These are phyloP conservation scores for Scedosporium dehoogii DNA, from an alignment of 2,329 filamentous ascomycete species.

Conservation along the genomic window DNA sequence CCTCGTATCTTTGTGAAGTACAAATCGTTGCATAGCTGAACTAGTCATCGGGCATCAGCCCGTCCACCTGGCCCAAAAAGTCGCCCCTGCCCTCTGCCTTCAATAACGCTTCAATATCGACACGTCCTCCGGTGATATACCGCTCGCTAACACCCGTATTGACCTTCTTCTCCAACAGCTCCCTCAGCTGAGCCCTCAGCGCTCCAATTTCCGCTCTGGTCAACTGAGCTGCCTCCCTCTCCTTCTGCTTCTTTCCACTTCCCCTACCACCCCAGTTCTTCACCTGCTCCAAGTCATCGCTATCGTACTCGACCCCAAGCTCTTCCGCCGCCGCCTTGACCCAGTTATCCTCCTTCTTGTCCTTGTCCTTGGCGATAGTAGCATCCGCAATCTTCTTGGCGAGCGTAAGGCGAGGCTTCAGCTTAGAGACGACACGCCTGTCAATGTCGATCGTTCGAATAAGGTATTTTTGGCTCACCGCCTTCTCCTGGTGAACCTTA, in stretches of 20 bases:
- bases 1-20: too few species aligned
- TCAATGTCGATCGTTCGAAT: slow-evolving; percentile 80
- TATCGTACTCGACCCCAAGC: slow-evolving; percentile 87
- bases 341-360: slow-evolving; percentile 74
- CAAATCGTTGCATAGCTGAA: not conserved
- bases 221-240: slow-evolving; percentile 56
- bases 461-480: slow-evolving; percentile 48
- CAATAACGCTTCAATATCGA: slow-evolving; percentile 69
- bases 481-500: slow-evolving; percentile 66
- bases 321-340: slow-evolving; percentile 79
- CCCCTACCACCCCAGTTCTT: slow-evolving; percentile 57
- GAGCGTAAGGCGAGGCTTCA: slow-evolving; percentile 68
- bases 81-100: slow-evolving; percentile 53
- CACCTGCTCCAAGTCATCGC: slow-evolving; percentile 73
- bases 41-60: slow-evolving; percentile 25
- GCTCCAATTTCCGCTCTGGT: slow-evolving; percentile 65
- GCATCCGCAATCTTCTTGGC: slow-evolving; percentile 85
- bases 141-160: slow-evolving; percentile 82
- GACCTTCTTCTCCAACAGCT: slow-evolving; percentile 60
- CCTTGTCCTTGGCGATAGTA: slow-evolving; percentile 76
- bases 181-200: slow-evolving; percentile 62
- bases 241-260: slow-evolving; percentile 62
- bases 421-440: slow-evolving; percentile 61
- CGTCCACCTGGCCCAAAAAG: slow-evolving; percentile 48
- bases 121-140: slow-evolving; percentile 73